Base-by-base conservation (phyloP, 2,329 filamentous ascomycete species). In the Fusarium sp. region DNA sequence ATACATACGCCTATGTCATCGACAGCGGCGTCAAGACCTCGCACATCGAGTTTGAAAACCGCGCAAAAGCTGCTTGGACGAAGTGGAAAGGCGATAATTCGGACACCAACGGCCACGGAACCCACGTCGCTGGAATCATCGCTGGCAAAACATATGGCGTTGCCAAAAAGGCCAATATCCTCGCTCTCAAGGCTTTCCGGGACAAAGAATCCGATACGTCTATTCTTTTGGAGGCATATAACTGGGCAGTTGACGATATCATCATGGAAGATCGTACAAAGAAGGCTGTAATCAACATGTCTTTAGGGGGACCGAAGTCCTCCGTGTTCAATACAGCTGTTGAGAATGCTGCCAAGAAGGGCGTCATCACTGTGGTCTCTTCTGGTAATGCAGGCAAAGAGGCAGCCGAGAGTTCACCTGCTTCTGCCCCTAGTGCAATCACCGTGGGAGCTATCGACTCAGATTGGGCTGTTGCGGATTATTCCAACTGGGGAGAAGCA, bases 231-330 rank as follows among this genome's bases (percentile, higher is more conserved):
- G 67, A 69, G 1, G 76, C 73, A 1, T 74, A 71, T 7, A 69
- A 73, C 39, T 79, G 76, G 76, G 75, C 74, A 0, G 73, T 75
- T 2, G 68, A 71, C 7, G 76, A 78, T 42, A 74, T 77, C 8
- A 53, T 70, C 24, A 43, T 61, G 10, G 71, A 68, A 28, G 69
- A 68, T 10, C 69, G 73, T 2, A 60, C 60, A 3, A 53, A 40
- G 6, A 69, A 73, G 4, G 73, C 80, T 5, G 79, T 82, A 15
- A 74, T 81, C 24, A 80, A 76, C 68, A 77, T 84, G 74, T 82
- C 79, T 15, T 73, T 84, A 1, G 70, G 65, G 1, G 68, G 40
- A 7, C 39, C 41, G 15, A 56, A 53, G 48, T 70, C 56, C 12
- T 46, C 36, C 0, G 57, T 61, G 0, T 50, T 61, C 4, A 58